phyloP scores from a whole-genome alignment of 2,329 filamentous ascomycete species.

The Escovopsis weberi region DNA sequence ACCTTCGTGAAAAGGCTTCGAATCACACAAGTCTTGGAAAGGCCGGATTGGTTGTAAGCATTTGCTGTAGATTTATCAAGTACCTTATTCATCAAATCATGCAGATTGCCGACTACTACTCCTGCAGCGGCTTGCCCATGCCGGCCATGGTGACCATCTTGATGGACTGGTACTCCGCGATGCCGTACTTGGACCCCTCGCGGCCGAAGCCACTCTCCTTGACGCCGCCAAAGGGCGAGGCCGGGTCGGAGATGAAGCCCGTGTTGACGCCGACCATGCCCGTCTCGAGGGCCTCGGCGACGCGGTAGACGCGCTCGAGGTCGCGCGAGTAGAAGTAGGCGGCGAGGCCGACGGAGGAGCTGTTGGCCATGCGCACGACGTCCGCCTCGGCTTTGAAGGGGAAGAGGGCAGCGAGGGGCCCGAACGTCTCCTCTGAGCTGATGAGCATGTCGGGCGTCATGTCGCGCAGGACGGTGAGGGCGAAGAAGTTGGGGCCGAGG shows the following conservation, averaged over 20 bases:
- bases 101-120: too few relatives aligned
- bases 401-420: constrained; percentile 82
- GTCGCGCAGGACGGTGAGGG: constrained; percentile 75
- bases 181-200: constrained; percentile 64
- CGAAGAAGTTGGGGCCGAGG: constrained; percentile 74
- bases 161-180: constrained; percentile 60
- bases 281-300: constrained; percentile 60
- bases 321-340: constrained; percentile 81
- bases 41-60: too few relatives aligned
- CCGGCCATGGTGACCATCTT: constrained; percentile 48
- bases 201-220: constrained; percentile 72
- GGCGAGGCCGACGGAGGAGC: constrained; percentile 71
- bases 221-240: constrained; percentile 59
- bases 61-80: too few relatives aligned
- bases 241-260: constrained; percentile 46
- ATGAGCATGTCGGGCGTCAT: constrained; percentile 80
- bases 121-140: constrained; percentile 40
- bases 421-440: constrained; percentile 84
- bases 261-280: constrained; percentile 84
- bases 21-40: too few relatives aligned
- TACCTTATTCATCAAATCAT: too few relatives aligned
- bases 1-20: too few relatives aligned
- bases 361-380: constrained; percentile 72
- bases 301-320: constrained; percentile 41
- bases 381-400: constrained; percentile 80